Evolutionary conservation across 2,329 filamentous ascomycete genomes (phyloP).

Genomic region (Endocalyx cinctus): DNA sequence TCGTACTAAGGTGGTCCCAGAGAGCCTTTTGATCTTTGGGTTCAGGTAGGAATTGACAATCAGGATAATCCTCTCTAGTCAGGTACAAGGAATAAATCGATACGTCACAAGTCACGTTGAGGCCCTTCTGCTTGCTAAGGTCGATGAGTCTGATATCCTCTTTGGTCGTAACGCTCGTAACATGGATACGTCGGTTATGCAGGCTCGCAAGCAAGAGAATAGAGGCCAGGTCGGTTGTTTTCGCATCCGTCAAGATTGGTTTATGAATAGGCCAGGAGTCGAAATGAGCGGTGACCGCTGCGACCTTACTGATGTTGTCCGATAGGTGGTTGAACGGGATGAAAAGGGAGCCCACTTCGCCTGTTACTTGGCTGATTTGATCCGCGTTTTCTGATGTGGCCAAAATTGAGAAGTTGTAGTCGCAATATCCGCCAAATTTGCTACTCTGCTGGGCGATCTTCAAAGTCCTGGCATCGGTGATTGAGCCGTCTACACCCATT

Average conservation of each 20-base stretch:
- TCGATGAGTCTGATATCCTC: conserved; percentile 75
- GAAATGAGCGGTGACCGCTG: conserved; percentile 74
- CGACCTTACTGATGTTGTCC: conserved; percentile 80
- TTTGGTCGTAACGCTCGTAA: conserved; percentile 75
- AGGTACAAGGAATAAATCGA: conserved; percentile 77
- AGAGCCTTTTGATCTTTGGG: conserved; percentile 65
- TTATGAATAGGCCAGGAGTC: conserved; percentile 73
- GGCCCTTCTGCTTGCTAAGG: conserved; percentile 74
- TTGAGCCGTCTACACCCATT: conserved; percentile 65
- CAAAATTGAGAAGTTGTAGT: conserved; percentile 76
- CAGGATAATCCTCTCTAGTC: conserved; percentile 64
- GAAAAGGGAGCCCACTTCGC: conserved; percentile 74
- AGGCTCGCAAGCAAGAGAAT: conserved; percentile 73
- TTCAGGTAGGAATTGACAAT: conserved; percentile 62
- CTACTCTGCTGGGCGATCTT: conserved; percentile 69
- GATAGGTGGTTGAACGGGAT: conserved; percentile 79
- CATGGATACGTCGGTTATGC: conserved; percentile 73
- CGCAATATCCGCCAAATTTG: conserved; percentile 63
- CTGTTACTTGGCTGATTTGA: conserved; percentile 67
- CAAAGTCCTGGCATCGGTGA: conserved; percentile 68
- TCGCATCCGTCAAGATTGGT: conserved; percentile 77
- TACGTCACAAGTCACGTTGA: conserved; percentile 78
- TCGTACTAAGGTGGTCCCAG: conserved; percentile 68
- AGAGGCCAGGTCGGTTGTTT: conserved; percentile 75
- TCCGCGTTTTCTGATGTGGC: conserved; percentile 70